Evolutionary conservation across 768 basidiomycete genomes (phyloP).

Genomic region (Suillus paluster): DNA sequence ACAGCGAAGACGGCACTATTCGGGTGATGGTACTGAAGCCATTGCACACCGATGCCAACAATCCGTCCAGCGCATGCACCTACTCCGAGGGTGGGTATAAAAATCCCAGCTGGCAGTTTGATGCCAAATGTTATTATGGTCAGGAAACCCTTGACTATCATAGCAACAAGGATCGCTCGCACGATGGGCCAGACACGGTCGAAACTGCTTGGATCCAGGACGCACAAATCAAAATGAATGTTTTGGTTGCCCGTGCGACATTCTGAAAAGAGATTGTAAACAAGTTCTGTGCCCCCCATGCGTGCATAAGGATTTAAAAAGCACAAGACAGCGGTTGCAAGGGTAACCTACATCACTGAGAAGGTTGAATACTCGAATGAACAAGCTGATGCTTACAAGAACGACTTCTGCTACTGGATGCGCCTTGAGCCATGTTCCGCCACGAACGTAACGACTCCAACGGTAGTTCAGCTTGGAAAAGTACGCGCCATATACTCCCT

Average conservation of each 20-base stretch:
- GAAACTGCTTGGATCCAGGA: conserved; percentile 60
- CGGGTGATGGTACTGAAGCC: conserved; percentile 68
- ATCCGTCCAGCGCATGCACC: conserved; percentile 94
- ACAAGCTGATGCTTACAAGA: conserved; percentile 52
- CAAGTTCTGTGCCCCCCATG: conserved; percentile 95
- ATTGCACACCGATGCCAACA: conserved; percentile 81
- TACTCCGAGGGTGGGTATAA: conserved; percentile 94
- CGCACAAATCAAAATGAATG: conserved; percentile 71
- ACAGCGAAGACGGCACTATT: conserved; percentile 60
- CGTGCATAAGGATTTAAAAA: conserved; percentile 90
- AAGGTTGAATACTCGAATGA: neutral
- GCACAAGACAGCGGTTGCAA: conserved; percentile 75
- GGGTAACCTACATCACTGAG: conserved; percentile 62
- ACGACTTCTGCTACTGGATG: conserved; percentile 87
- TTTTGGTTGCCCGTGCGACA: conserved; percentile 64
- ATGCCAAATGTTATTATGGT: conserved; percentile 94
- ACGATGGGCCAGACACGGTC: conserved; percentile 65
- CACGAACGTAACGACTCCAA: conserved; percentile 85
- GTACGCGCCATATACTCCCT: conserved; percentile 94
- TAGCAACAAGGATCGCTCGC: conserved; percentile 68
- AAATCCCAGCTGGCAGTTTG: conserved; percentile 91
- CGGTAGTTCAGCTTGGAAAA: conserved; percentile 91
- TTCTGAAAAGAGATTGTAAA: conserved; percentile 90
- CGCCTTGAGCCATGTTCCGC: conserved; percentile 75
- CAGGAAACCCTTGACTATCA: conserved; percentile 79